Base-by-base conservation (phyloP, 2,329 filamentous ascomycete genomes). In the Septoria petroselini region DNA sequence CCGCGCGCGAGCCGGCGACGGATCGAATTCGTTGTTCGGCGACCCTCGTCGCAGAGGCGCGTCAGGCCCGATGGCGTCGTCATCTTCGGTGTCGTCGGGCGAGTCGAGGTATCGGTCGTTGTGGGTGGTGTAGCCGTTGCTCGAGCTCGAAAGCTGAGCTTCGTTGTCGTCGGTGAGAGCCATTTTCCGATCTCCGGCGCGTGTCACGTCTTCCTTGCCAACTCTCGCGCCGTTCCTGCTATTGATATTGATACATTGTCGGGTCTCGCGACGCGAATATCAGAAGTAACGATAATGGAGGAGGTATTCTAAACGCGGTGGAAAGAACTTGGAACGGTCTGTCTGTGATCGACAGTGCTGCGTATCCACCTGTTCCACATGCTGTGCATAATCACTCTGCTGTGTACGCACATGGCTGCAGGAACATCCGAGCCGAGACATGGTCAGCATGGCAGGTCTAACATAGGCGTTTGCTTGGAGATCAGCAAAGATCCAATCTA, bases 21-120 rank as follows among this genome's bases (percentile, higher is more conserved):
- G 58, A 41, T 66, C 59, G 50, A 63, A 62, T n/a, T 61, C 60
- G 41, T 54, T 50, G 15, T 31, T 44, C 8, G 50, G 50, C 3
- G 58, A 59, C 4, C 57, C 58, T 23, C 56, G 37, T 25, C 55
- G 50, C 14, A 65, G 48, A 11, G 62, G 60, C 27, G 62, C 61
- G 48, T 65, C 60, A 0, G 62, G 43, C 5, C 48, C 58, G 30
- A 57, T 55, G 14, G 55, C 60, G 33, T 65, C 60, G 5, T 63
- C 61, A 25, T 68, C 63, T 38, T 67, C 64, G 31, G 59, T 60
- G 54, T 68, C 64, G 12, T 58, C 58, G 1, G 63, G 55, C 8
- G 63, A 61, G 49, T 67, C 65, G 48, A 59, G 63, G 51, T 68
- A 67, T 49, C 44, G 54, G 27, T 58, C 53, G 14, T 51, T 51